Percentiles rank a stretch among this genome's conserved stretches.
These are phyloP conservation scores for Volvox africanus DNA, from an alignment of 139 green algal species.

Conservation along the genomic window DNA sequence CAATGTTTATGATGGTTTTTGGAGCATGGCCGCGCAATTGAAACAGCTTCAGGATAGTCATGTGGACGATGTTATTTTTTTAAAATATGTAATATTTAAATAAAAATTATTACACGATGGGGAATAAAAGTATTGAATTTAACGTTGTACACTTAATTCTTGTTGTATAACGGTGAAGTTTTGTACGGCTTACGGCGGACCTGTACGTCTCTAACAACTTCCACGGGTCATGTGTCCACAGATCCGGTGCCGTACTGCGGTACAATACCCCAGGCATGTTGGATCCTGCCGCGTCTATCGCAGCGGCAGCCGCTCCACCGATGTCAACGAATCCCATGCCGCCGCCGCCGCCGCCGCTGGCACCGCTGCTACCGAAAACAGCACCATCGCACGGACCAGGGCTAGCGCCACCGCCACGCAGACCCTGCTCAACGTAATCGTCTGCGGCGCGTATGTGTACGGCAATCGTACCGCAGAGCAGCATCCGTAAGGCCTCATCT, in stretches of 20 bases:
- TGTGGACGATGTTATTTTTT: too few relatives aligned
- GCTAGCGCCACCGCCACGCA: not conserved
- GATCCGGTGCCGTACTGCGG: slow-evolving; percentile 36
- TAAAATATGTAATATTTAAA: too few relatives aligned
- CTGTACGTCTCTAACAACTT: slow-evolving; percentile 34
- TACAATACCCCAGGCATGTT: not conserved
- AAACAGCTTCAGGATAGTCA: too few relatives aligned
- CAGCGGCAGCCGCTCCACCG: not conserved
- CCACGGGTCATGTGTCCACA: slow-evolving; percentile 55
- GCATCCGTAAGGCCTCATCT: not conserved
- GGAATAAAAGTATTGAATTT: too few relatives aligned
- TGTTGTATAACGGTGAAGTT: too few relatives aligned
- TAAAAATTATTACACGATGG: too few relatives aligned
- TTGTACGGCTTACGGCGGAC: not conserved
- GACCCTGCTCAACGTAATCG: slow-evolving; percentile 3
- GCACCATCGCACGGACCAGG: not conserved
- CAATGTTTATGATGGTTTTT: too few relatives aligned
- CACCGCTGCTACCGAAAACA: not conserved
- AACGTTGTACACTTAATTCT: not conserved
- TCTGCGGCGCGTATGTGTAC: slow-evolving; percentile 31
- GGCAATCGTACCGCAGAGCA: not conserved
- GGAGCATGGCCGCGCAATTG: too few relatives aligned
- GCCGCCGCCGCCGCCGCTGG: not conserved
- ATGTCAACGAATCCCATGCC: not conserved
- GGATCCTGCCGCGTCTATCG: not conserved